Conservation (phyloP, 768 basidiomycete species). For the Naematelia aurantialba region DNA sequence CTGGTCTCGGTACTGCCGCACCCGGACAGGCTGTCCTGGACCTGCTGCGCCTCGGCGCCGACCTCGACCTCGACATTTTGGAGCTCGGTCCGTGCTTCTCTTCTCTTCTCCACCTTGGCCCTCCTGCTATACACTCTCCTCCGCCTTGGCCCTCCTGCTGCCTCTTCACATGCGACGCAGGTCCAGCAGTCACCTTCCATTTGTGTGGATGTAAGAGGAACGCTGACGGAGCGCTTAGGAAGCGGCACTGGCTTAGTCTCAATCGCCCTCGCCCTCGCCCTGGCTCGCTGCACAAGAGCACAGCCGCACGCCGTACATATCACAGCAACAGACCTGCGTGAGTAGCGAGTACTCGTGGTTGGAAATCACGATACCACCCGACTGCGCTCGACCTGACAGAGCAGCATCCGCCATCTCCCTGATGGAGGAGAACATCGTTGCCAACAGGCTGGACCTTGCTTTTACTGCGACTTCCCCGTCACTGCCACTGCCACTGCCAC, state of each 20-base stretch:
- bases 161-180: no score
- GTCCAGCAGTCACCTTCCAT: no score
- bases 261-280: constrained; percentile 58
- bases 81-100: constrained; percentile 62
- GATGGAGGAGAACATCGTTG: constrained; percentile 65
- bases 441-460: constrained; percentile 49
- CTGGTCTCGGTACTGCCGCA: background rate
- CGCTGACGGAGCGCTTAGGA: no score
- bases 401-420: constrained; percentile 76
- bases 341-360: no score
- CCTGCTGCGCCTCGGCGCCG: constrained; percentile 1
- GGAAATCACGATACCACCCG: no score
- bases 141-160: no score
- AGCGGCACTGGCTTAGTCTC: constrained; percentile 82
- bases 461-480: background rate
- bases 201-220: no score
- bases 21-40: constrained; percentile 8
- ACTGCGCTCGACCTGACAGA: constrained; percentile 4
- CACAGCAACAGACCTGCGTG: constrained; percentile 70
- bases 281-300: constrained; percentile 18
- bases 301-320: constrained; percentile 49
- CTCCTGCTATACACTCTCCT: no score
- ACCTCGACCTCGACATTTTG: constrained; percentile 54
- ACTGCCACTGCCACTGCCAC: constrained; percentile 43
- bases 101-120: background rate